Evolutionary conservation across 805 yeast species (phyloP), one percentile per base, ranked within the genome.

Genomic region (Saturnispora dispora): DNA sequence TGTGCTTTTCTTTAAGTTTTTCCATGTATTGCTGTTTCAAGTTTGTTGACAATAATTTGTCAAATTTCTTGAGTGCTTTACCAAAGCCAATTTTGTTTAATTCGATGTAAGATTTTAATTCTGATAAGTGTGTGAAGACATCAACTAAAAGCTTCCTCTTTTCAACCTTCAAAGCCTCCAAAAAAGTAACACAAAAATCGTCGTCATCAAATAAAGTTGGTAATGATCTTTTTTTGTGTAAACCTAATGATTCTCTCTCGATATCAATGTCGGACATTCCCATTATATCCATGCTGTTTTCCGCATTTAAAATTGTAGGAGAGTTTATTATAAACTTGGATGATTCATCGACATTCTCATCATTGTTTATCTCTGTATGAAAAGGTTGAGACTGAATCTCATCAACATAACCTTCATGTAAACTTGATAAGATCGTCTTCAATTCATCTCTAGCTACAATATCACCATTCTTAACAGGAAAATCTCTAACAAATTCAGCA

Each of bases 21-120:
- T 68, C 61, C 61, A 86, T 68, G 62, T 86, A 88, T 27, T 71
- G 72, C n/a, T 69, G 70, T 59, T 82, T 82, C 39, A 85, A 70
- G 27, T 76, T 65, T 37, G 85, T 78, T 53, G 78, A 76, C 57
- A 88, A 71, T 10, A 87, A 81, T 65, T 91, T 91, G 68, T 93
- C 96, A 65, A 88, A 93, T 68, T 91, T 91, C 66, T 91, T 91
- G 57, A 89, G 75, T 41, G 91, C 90, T 68, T 91, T 91, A 48
- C 86, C 77, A 66, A 91, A 87, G 2, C 97, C 98, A 23, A 95
- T 87, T 57, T 75, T 77, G 72, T 91, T 91, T 57, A 93, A 73
- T 61, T 89, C 96, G 47, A 86, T 75, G 63, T 71, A 91, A 10
- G 96, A 87, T 59, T 85, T 81, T 57, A 91, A 74, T 66, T 91